Conservation (phyloP, 306 rosid genomes). For the Citrullus colocynthis region DNA sequence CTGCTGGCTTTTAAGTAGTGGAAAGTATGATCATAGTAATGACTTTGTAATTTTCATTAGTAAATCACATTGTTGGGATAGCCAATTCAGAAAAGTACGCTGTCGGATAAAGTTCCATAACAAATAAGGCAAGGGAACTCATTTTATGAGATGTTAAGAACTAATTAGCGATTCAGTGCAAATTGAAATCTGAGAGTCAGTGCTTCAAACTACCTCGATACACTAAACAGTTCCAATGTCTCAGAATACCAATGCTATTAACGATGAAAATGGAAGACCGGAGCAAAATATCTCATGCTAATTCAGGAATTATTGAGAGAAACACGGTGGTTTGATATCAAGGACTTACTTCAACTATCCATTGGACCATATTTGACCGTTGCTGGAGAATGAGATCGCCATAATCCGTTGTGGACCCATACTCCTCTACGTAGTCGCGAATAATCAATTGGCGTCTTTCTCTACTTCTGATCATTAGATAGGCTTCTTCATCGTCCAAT, state of each 20-base stretch:
- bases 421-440: slow-evolving; percentile 37
- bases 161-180: not conserved
- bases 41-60: not conserved
- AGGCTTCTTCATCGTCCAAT: slow-evolving; percentile 61
- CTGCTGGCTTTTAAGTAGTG: not conserved
- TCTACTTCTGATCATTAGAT: slow-evolving; percentile 48
- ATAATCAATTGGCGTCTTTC: slow-evolving; percentile 37
- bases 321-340: not conserved
- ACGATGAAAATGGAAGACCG: not conserved
- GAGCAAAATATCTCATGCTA: not conserved
- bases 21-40: not conserved
- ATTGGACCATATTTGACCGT: slow-evolving; percentile 56
- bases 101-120: not conserved
- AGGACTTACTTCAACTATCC: slow-evolving; percentile 65
- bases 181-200: not conserved
- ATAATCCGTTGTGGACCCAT: slow-evolving; percentile 33
- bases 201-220: not conserved
- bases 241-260: not conserved
- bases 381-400: slow-evolving; percentile 50
- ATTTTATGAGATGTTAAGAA: not conserved
- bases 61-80: not conserved
- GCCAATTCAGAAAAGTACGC: not conserved
- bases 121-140: not conserved
- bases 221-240: not conserved
- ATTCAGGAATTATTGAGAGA: not conserved